Evolutionary conservation across 2,329 filamentous ascomycete species (phyloP), one percentile per base, ranked within the genome.

Genomic region (Epichloe bromicola): DNA sequence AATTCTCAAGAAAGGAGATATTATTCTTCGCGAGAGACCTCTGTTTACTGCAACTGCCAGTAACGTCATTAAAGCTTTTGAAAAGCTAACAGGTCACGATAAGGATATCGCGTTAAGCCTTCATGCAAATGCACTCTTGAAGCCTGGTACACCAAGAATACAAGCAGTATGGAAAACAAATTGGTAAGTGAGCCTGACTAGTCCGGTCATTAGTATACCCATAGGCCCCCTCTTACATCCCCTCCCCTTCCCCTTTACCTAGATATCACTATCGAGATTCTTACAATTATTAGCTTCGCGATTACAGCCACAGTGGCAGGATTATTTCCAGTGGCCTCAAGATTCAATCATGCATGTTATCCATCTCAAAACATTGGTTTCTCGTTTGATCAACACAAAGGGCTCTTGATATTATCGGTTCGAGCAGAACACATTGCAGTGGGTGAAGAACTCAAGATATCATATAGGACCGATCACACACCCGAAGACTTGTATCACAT

Each of bases 301-400:
- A 67, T 48, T 65, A 68, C 41, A 56, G 50, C 52, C 1, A 55
- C 56, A 3, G 56, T 61, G 6, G 70, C 67, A 0, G 69, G 67
- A 1, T 54, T 80, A 2, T 79, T 78, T 51, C 66, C 73, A 1
- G 64, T 76, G 5, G 74, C 72, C 0, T 73, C 76, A 0, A 69
- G 78, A 2, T 80, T 82, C 63, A 82, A 82, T 58, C 79, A 82
- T 58, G 72, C 76, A 0, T 82, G 79, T 57, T 53, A 56, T 2
- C 66, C 69, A 0, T 60, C 56, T 3, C 60, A 68, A 50, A 76
- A 72, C 42, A 59, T 78, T 26, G 55, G 63, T 2, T 80, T 74
- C 57, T 55, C 45, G 1, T 78, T 70, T 55, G 67, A 75, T 48
- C 5, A 47, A 0, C 40, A 51, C 0, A 51, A 55, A 1, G 55